These are phyloP conservation scores for Dactylellina sp. DNA, from an alignment of 2,329 filamentous ascomycete species.

Conservation along the genomic window DNA sequence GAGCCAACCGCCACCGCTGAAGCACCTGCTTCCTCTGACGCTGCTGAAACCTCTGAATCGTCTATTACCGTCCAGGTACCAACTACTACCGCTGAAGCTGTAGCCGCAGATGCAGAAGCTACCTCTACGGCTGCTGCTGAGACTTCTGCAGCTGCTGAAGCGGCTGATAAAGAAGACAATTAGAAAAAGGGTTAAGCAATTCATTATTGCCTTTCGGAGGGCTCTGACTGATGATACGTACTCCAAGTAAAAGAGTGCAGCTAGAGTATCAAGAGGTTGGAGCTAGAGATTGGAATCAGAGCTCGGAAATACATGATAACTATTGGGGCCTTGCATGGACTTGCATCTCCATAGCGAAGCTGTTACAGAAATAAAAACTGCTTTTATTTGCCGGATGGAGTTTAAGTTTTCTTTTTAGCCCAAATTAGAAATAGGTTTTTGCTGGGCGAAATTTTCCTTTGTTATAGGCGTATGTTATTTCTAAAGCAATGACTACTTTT, in stretches of 20 bases:
- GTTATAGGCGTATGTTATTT: not conserved
- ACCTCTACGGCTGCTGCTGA: not conserved
- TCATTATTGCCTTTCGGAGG: too few relatives aligned
- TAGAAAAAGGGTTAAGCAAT: not conserved
- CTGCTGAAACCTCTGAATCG: not conserved
- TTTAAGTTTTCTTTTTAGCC: too few relatives aligned
- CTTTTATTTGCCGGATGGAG: too few relatives aligned
- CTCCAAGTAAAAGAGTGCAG: not conserved
- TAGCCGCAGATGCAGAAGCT: not conserved
- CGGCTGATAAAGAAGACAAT: not conserved
- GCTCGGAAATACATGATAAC: too few relatives aligned
- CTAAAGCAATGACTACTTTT: not conserved
- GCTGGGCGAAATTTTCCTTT: too few relatives aligned
- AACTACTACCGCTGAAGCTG: constrained; percentile 4
- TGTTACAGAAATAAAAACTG: too few relatives aligned
- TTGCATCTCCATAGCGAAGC: too few relatives aligned
- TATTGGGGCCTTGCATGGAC: too few relatives aligned
- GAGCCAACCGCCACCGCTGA: not conserved
- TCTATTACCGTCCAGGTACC: not conserved
- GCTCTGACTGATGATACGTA: not conserved
- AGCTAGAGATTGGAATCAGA: too few relatives aligned
- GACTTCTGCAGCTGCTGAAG: constrained; percentile 10
- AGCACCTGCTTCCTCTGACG: not conserved
- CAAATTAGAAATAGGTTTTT: too few relatives aligned
- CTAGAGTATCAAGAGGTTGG: too few relatives aligned